Base-by-base conservation (phyloP, 2,329 filamentous ascomycete genomes). In the Trichophyton benhamiae region DNA sequence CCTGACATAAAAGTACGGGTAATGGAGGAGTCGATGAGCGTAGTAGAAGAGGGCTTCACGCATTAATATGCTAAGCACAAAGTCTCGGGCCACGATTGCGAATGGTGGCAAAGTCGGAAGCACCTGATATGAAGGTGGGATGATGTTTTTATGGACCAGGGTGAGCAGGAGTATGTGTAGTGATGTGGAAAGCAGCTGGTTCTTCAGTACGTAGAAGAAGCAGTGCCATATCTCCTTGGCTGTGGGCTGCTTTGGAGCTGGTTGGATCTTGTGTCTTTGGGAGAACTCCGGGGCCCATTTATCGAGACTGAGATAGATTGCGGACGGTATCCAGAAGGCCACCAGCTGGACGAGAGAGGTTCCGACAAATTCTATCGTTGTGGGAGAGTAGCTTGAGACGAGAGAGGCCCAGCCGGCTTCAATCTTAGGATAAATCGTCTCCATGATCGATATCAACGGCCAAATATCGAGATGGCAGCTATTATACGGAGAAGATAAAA, bases 1-100 rank as follows among this genome's bases (percentile, higher is more conserved):
- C 36, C 70, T 70, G 9, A 69, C 69, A 71, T 83, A 84, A 4
- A 82, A 68, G 4, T 64, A 68, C 0, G 76, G 79, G 4, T 72
- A 67, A 69, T 84, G 82, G 3, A 84, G 72, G 2, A 80, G 66
- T 5, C 82, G 79, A 68, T 84, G 82, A 25, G 74, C 68, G 65
- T 82, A 82, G 72, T 84, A 84, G 70, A 84, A 84, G 17, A 81
- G 65, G 1, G 75, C 63, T 66, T 84, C 82, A 2, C 76, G 65
- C 59, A 76, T 76, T 62, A 79, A 48, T 2, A 76, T 65, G 60
- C 74, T 76, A 64, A 79, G 52, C 7, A 71, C 3, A 22, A 83
- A 63, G 65, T 83, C 76, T 5, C 68, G 66, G 1, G 68, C 41
- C 46, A 82, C 64, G 53, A 77, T 74, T 9, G 33, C 22, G 0